phyloP scores from a whole-genome alignment of 441 rosid species.

The Erodium moschatum region DNA sequence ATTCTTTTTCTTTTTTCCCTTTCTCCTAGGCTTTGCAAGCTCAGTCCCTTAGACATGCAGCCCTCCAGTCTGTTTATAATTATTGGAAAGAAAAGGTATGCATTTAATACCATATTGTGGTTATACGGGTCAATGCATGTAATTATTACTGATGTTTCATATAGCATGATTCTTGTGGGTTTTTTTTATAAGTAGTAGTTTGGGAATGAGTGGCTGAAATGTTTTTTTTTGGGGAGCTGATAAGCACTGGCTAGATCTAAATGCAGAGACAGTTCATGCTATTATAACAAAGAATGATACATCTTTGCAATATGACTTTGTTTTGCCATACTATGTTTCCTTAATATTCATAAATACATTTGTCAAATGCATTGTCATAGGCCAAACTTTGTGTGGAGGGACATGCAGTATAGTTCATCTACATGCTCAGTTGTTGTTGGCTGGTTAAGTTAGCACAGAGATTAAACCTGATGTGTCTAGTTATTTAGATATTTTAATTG shows the following conservation, averaged over 20 bases:
- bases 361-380: neutral
- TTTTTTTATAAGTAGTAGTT: neutral
- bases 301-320: neutral
- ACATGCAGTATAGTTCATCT: neutral
- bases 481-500: neutral
- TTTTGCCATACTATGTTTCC: neutral
- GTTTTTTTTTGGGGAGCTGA: neutral
- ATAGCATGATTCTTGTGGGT: neutral
- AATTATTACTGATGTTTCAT: neutral
- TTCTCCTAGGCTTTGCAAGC: slow-evolving; percentile 61
- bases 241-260: neutral
- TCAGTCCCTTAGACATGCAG: slow-evolving; percentile 45
- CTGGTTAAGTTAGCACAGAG: neutral
- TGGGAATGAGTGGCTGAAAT: neutral
- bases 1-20: slow-evolving; percentile 19
- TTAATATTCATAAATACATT: neutral
- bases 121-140: slow-evolving; percentile 3
- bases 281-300: neutral
- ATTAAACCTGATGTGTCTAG: neutral
- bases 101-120: slow-evolving; percentile 7
- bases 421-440: neutral
- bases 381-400: neutral
- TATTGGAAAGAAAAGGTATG: slow-evolving; percentile 93
- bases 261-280: neutral
- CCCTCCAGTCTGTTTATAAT: slow-evolving; percentile 60